These are phyloP conservation scores for Cutaneotrichosporon cutaneum DNA, from an alignment of 1,284 basidiomycete genomes.

Conservation along the genomic window DNA sequence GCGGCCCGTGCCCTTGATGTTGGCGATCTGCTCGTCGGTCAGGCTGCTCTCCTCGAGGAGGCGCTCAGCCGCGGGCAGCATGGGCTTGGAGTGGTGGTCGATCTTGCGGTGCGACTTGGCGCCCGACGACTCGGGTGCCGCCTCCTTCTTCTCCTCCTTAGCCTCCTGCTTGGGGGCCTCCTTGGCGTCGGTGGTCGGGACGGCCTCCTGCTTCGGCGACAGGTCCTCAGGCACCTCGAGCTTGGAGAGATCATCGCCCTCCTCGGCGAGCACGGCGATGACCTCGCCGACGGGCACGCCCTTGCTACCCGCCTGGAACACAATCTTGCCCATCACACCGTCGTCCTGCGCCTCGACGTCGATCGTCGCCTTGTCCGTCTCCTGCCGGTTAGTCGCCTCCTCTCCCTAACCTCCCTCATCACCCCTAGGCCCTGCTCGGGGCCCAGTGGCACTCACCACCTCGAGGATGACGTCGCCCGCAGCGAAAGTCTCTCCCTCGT, in stretches of 20 bases:
- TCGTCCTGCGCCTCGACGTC: conserved; percentile 99
- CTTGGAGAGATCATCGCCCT: conserved; percentile 90
- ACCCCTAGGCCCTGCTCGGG: too few relatives aligned
- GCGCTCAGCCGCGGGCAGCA: conserved; percentile 49
- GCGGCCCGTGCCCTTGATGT: conserved; percentile 66
- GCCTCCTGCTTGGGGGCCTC: conserved; percentile 15
- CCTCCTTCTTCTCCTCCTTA: conserved; percentile 4
- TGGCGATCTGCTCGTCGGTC: conserved; percentile 50
- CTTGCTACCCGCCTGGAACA: conserved; percentile 80
- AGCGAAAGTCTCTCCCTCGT: conserved; percentile 78
- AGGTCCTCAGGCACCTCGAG: conserved; percentile 64
- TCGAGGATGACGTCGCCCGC: conserved; percentile 90
- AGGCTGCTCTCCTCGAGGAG: conserved; percentile 48
- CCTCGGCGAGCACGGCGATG: conserved; percentile 92
- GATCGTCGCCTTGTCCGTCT: conserved; percentile 98
- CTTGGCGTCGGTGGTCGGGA: conserved; percentile 13
- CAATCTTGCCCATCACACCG: conserved; percentile 86
- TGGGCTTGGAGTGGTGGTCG: conserved; percentile 39
- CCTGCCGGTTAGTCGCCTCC: conserved; percentile 58
- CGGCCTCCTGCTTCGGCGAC: conserved; percentile 52
- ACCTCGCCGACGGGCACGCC: conserved; percentile 80
- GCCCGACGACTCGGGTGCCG: conserved; percentile 14
- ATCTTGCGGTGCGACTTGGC: conserved; percentile 38
- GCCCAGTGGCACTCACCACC: conserved; percentile 75
- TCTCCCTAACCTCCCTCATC: too few relatives aligned